Percentiles rank a stretch among this genome's conserved stretches.
Conservation (phyloP, 306 rosid genomes). For the Sphenostylis stenocarpa region DNA sequence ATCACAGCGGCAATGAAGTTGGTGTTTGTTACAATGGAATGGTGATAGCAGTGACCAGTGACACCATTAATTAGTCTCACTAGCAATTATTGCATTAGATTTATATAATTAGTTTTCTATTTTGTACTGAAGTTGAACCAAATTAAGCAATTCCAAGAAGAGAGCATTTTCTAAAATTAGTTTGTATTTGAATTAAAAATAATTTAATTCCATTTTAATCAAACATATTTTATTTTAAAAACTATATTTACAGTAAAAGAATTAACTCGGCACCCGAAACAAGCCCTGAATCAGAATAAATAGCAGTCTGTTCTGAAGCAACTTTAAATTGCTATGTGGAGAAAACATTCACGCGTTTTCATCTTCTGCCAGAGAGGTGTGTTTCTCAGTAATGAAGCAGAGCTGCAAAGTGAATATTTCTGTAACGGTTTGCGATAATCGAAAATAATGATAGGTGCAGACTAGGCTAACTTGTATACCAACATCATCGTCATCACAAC, state of each 20-base stretch:
- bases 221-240: neutral
- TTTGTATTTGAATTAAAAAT: neutral
- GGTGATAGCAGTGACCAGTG: neutral
- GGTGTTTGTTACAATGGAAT: neutral
- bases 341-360: neutral
- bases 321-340: neutral
- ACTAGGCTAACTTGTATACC: neutral
- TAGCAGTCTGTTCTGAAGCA: neutral
- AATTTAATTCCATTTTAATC: neutral
- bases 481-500: neutral
- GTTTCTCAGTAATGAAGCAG: constrained; percentile 23
- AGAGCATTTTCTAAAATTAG: neutral
- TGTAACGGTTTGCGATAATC: neutral
- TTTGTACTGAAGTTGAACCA: neutral
- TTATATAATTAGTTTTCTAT: neutral
- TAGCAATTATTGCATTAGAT: neutral
- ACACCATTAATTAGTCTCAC: neutral
- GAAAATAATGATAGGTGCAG: constrained; percentile 8
- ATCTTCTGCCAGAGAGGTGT: neutral
- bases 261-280: neutral
- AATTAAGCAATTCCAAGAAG: neutral
- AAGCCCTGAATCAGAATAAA: neutral
- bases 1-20: no score
- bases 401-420: constrained; percentile 2
- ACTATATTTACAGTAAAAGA: neutral